phyloP scores from a whole-genome alignment of 164 flowering plant genomes.

The Vitis rupestris region DNA sequence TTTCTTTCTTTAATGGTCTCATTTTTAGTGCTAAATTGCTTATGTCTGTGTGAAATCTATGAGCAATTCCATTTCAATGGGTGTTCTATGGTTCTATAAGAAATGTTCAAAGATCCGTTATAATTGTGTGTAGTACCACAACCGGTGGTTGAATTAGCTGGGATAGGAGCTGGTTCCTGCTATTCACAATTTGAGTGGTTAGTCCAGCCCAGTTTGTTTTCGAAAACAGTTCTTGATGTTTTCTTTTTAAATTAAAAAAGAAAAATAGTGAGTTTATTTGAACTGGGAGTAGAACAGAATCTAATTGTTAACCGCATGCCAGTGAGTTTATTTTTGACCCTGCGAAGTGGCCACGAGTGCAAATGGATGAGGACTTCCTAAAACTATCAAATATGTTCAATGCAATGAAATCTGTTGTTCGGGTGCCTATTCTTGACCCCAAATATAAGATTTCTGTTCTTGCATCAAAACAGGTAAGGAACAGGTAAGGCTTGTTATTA shows the following conservation, averaged over 20 bases:
- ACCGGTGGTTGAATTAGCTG: too few relatives aligned
- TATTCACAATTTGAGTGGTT: too few relatives aligned
- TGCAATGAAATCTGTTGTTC: slow-evolving; percentile 73
- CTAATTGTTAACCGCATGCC: slow-evolving; percentile 19
- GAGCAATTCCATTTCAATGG: too few relatives aligned
- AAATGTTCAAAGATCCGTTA: too few relatives aligned
- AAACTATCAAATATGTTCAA: slow-evolving; percentile 55
- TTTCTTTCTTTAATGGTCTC: too few relatives aligned
- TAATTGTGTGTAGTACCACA: too few relatives aligned
- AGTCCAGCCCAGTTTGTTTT: too few relatives aligned
- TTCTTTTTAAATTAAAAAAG: neutral
- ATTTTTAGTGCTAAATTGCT: too few relatives aligned
- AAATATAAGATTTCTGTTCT: slow-evolving; percentile 84
- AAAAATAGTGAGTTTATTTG: neutral
- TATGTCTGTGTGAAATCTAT: too few relatives aligned
- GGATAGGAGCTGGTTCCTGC: too few relatives aligned
- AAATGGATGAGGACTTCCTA: slow-evolving; percentile 80
- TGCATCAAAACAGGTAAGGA: slow-evolving; percentile 56
- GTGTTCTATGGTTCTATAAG: too few relatives aligned
- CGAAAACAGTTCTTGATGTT: neutral
- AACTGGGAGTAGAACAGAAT: slow-evolving; percentile 1
- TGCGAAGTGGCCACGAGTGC: slow-evolving; percentile 67
- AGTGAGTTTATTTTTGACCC: slow-evolving; percentile 91
- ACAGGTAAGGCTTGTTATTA: slow-evolving; percentile 34
- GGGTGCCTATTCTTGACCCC: slow-evolving; percentile 78